Evolutionary conservation across 169 alveolate species (phyloP), one percentile per base, ranked within the genome.

Genomic region (Plasmodium coatneyi): DNA sequence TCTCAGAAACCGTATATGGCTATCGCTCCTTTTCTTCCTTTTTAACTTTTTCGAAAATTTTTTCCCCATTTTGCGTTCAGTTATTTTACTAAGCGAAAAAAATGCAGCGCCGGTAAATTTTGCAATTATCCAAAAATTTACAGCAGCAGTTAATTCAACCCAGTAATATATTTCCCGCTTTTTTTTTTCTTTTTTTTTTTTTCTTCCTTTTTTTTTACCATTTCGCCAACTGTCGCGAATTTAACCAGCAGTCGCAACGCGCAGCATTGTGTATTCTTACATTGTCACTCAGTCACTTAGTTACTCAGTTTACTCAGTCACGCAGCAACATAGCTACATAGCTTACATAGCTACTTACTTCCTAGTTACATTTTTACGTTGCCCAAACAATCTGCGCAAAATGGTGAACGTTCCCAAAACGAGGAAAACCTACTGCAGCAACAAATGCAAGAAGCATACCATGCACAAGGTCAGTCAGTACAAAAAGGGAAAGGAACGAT

Each of bases 401-500:
- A 97, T 97, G 99, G 99, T 98, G 83, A 96, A 96, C 95, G 97
- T 98, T 92, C 99, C 99, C 56, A 98, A 98, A 95, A 95, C 98
- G 66, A 95, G 98, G 94, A 97, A 96, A 96, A 98, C 99, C 34
- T 97, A 96, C 95, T 98, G 99, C 97, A 81, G 98, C 71, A 96
- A 96, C 90, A 97, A 97, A 96, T 97, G 99, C 98, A 97, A 97
- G 97, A 97, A 96, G 92, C 99, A 98, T 95, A 95, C 97, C 71
- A 96, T 95, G 93, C 99, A 98, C 96, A 99, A 99, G 96, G 99
- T 98, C 76, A 97, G 99, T 92, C 99, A 98, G 96, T 98, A 99
- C 98, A 99, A 98, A 98, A 99, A 98, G 92, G 99, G 99, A 91
- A 99, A 99, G 97, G 99, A 99, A 95, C 97, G 99, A 84, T 92